Evolutionary conservation across 2,329 filamentous ascomycete species (phyloP).

Genomic region (Penicillium sp.): DNA sequence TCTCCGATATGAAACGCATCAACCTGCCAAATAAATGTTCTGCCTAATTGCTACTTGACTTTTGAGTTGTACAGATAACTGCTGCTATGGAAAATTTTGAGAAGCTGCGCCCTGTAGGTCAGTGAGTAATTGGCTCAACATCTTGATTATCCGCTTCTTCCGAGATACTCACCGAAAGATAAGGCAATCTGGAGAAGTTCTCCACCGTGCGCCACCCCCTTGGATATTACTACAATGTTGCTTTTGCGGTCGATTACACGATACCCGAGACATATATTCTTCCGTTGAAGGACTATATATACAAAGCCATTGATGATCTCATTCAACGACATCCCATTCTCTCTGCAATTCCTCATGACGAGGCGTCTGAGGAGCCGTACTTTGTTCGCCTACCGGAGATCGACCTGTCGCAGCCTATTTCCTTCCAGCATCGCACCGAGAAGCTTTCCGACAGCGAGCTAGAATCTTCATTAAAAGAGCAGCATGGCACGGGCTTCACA

Average conservation of each 20-base stretch:
- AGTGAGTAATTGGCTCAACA: conserved; percentile 19
- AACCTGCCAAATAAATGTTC: background rate
- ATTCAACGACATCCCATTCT: conserved; percentile 50
- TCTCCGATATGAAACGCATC: background rate
- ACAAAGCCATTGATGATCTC: conserved; percentile 41
- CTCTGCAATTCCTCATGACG: conserved; percentile 48
- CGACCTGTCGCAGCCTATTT: conserved; percentile 45
- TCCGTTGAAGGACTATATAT: conserved; percentile 40
- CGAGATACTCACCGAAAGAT: background rate
- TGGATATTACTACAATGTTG: conserved; percentile 52
- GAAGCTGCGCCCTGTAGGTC: conserved; percentile 37
- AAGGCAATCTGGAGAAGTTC: conserved; percentile 50
- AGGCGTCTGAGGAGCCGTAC: conserved; percentile 47
- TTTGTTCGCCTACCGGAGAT: conserved; percentile 52
- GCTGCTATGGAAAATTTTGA: conserved; percentile 60
- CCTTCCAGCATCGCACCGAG: conserved; percentile 37
- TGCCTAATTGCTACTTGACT: background rate
- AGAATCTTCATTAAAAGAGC: conserved; percentile 44
- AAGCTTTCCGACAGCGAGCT: conserved; percentile 43
- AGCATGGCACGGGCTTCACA: conserved; percentile 49
- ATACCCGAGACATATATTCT: conserved; percentile 31
- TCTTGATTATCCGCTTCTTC: background rate
- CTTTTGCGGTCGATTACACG: conserved; percentile 45
- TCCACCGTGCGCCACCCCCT: conserved; percentile 50
- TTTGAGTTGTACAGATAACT: conserved; percentile 43